Evolutionary conservation across 306 rosid species (phyloP).

Genomic region (Cucumis cinereus): DNA sequence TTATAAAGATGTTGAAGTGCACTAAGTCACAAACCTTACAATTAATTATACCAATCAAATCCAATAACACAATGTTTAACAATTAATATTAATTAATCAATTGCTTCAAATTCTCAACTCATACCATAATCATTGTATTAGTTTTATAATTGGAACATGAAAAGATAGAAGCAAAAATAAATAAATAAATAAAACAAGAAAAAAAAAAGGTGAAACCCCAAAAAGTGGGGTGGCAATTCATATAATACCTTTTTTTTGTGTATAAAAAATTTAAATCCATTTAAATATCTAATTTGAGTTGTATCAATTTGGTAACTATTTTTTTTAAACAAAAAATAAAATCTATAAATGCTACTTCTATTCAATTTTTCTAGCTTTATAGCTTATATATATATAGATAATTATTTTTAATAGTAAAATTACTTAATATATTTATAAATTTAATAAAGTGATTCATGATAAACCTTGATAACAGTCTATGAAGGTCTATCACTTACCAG

Average conservation of each 20-base stretch:
- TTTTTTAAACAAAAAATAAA: too few relatives aligned
- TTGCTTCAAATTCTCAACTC: background rate
- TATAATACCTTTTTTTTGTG: background rate
- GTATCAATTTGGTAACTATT: too few relatives aligned
- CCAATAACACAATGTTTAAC: background rate
- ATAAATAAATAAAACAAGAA: background rate
- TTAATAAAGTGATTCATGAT: too few relatives aligned
- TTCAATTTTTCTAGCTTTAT: too few relatives aligned
- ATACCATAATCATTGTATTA: background rate
- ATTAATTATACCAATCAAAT: background rate
- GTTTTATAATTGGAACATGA: background rate
- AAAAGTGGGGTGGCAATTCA: conserved; percentile 10
- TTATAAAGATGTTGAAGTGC: conserved; percentile 2
- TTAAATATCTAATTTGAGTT: too few relatives aligned
- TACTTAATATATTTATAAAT: too few relatives aligned
- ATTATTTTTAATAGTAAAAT: too few relatives aligned
- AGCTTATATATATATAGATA: too few relatives aligned
- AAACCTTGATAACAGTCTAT: too few relatives aligned
- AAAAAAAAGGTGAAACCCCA: background rate
- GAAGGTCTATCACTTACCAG: too few relatives aligned
- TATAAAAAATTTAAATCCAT: too few relatives aligned
- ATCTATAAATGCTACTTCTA: too few relatives aligned
- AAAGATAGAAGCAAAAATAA: background rate
- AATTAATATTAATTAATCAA: background rate
- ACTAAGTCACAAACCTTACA: background rate